Evolutionary conservation across 164 flowering plant genomes (phyloP).

Genomic region (Echeveria elegans): DNA sequence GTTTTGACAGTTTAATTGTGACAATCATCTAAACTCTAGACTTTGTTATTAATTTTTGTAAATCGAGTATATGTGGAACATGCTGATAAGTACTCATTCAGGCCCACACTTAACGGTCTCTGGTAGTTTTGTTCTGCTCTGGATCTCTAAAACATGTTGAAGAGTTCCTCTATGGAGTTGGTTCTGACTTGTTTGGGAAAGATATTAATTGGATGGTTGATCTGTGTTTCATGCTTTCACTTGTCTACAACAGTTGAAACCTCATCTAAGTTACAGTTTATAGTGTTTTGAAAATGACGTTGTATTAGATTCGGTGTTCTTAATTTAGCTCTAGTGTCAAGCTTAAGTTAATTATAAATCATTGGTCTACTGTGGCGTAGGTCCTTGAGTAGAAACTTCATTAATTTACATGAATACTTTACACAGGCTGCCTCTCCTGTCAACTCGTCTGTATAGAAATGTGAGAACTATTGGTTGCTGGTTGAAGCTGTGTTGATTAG

Average conservation of each 20-base stretch:
- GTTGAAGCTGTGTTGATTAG: not conserved
- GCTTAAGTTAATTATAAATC: not conserved
- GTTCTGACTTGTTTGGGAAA: not conserved
- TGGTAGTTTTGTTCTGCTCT: constrained; percentile 35
- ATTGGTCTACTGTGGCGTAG: not conserved
- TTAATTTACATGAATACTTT: not conserved
- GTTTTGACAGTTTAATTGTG: not conserved
- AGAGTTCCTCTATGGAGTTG: constrained; percentile 20
- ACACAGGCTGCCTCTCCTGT: not conserved
- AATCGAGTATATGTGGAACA: too few species aligned
- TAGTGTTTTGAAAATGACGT: constrained; percentile 78
- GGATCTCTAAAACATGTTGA: constrained; percentile 24
- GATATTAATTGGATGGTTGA: not conserved
- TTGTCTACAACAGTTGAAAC: constrained; percentile 31
- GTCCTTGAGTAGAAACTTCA: not conserved
- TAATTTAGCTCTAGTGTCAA: constrained; percentile 27
- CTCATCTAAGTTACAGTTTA: constrained; percentile 46
- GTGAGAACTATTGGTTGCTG: not conserved
- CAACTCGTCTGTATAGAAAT: not conserved
- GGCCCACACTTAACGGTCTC: constrained; percentile 58
- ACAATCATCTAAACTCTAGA: too few species aligned
- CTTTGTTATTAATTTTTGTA: too few species aligned
- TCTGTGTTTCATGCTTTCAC: constrained; percentile 15
- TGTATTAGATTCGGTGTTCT: constrained; percentile 58
- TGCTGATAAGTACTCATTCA: too few species aligned